These are phyloP conservation scores for Triticum monococcum DNA, from an alignment of 176 grass and related monocot genomes.

Conservation along the genomic window DNA sequence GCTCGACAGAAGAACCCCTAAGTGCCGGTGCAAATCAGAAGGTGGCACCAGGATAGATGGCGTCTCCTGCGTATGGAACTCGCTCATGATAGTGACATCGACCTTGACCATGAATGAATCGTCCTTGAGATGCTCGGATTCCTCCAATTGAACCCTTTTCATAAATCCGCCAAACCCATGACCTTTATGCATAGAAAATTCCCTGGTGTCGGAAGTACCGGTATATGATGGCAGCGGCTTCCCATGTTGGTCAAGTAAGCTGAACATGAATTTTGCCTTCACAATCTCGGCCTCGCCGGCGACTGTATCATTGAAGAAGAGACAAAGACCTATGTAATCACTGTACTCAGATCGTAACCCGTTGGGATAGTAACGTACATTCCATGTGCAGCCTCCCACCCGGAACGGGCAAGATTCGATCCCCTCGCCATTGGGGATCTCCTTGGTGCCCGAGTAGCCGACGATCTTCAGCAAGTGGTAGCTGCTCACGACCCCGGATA, in stretches of 20 bases:
- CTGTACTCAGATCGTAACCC: accelerated
- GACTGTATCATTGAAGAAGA: neutral
- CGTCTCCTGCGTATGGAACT: neutral
- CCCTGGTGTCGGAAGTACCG: accelerated
- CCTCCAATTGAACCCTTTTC: neutral
- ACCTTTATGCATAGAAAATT: neutral
- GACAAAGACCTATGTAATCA: neutral
- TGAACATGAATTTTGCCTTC: neutral
- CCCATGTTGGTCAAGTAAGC: neutral
- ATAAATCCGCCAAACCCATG: neutral
- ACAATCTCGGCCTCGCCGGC: neutral
- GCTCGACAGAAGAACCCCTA: constrained; percentile 21
- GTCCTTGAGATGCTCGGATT: neutral
- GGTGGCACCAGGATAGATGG: neutral
- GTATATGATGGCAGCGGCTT: neutral
- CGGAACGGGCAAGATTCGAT: neutral
- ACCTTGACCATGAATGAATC: neutral
- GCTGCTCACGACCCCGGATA: neutral
- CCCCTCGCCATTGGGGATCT: neutral
- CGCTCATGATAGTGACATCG: neutral
- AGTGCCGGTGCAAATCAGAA: constrained; percentile 33
- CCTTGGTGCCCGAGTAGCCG: neutral
- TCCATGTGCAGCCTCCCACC: neutral
- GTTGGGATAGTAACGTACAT: neutral
- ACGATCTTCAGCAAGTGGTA: neutral